Evolutionary conservation across 352 stramenopile species (phyloP), one percentile per base, ranked within the genome.

Genomic region (Pythium dissotocum): DNA sequence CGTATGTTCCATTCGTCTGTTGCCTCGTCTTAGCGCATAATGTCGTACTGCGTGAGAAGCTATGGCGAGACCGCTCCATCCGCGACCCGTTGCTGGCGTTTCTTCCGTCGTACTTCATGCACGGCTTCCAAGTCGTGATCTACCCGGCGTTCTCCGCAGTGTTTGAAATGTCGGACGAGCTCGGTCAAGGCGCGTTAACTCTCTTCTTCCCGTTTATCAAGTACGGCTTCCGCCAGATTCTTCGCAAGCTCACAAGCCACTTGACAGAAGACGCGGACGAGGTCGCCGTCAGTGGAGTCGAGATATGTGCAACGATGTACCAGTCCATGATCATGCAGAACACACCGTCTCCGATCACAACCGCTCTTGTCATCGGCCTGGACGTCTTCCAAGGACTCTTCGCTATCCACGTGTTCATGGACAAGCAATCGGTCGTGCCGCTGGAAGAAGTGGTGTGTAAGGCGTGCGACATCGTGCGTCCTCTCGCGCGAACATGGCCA

Each of bases 271-370:
- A 61, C 32, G 24, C 35, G 14, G 33, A 51, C 5, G 61, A 61
- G n/a, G 35, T 61, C 5, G 61, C 36, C 26, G 49, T 66, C 8
- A 59, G 46, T 59, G 24, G 33, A 18, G 52, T 55, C 21, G 61
- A 68, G 52, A 61, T 68, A 7, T 61, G 51, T 26, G 51, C 38
- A 12, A 6, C 12, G 0, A 56, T 68, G 49, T 68, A 68, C 30
- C 61, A 68, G 30, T 14, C 61, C 2, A 61, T 68, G 49, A 42
- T 68, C 61, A 68, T 68, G 61, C 61, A 61, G 38, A 61, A 6
- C 35, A 46, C 35, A 4, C 61, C 52, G 38, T 61, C 61, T 2
- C 7, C 26, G 2, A 7, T 36, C n/a, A 28, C 62, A 28, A 58
- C 54, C 13, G 42, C 33, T 12, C 6, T 69, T 1, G 13, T 69